These are phyloP conservation scores for Houttuynia cordata DNA, from an alignment of 164 flowering plant genomes.

Conservation along the genomic window DNA sequence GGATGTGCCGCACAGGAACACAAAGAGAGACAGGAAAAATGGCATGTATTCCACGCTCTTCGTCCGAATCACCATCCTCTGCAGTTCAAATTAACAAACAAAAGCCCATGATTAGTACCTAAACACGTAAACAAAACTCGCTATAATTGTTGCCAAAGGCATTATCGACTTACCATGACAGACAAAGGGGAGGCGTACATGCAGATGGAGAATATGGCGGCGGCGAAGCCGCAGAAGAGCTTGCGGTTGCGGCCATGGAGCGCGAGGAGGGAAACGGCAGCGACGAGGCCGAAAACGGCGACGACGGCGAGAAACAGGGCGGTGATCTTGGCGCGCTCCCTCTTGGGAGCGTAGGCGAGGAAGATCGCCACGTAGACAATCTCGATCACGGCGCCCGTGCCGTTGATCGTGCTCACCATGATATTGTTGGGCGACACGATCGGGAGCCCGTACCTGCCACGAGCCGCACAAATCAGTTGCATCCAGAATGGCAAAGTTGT, in stretches of 20 bases:
- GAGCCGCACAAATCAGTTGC: no score
- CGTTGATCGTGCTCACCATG: conserved; percentile 65
- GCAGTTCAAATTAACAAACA: conserved; percentile 2
- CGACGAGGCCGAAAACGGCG: conserved; percentile 42
- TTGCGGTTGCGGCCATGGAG: conserved; percentile 50
- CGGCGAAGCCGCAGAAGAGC: conserved; percentile 69
- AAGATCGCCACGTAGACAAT: conserved; percentile 48
- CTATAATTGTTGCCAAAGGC: no score
- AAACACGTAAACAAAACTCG: not conserved
- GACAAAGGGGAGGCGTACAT: conserved; percentile 89
- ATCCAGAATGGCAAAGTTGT: no score
- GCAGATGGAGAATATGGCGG: conserved; percentile 69
- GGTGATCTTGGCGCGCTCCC: conserved; percentile 36
- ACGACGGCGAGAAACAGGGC: conserved; percentile 35
- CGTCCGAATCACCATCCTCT: conserved; percentile 43
- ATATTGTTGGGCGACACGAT: conserved; percentile 74
- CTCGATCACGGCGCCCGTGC: conserved; percentile 72
- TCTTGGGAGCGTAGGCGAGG: conserved; percentile 54
- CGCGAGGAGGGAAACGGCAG: conserved; percentile 57
- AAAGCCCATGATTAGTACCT: not conserved
- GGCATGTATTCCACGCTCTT: conserved; percentile 63
- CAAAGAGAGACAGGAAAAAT: conserved; percentile 37
- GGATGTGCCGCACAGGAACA: conserved; percentile 32
- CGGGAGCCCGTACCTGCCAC: conserved; percentile 76
- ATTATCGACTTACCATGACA: conserved; percentile 67